Base-by-base conservation (phyloP, 495 filamentous ascomycete genomes). In the Glarea lozoyensis region DNA sequence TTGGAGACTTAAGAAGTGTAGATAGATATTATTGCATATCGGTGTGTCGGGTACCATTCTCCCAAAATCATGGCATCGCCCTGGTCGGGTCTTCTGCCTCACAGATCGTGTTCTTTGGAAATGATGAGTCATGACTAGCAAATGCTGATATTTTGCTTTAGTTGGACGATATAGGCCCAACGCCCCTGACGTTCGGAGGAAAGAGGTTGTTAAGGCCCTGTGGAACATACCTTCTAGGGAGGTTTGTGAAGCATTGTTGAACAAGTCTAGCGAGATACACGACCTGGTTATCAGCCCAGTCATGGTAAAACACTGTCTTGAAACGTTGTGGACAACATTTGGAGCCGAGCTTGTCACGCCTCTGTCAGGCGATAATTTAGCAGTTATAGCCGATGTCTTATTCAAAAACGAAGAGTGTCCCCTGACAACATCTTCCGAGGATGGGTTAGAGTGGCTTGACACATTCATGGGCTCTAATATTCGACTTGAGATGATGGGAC, bases 341-440 rank as follows among this genome's bases (percentile, higher is more conserved):
- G 46, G 45, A 22, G 11, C 19, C 11, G 31, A 50, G 19, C 36
- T 56, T 10, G 20, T 43, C 32, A 39, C 18, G 12, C 53, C 53
- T 6, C 45, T 43, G 1, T 40, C 40, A 3, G 21, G 29, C 17
- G 41, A 50, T 13, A 24, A 17, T n/a, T 31, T 56, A 16, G 30
- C 30, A 18, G 69, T 73, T 11, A 78, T 80, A 59, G 77, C 78
- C 40, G 81, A 84, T 61, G 74, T 80, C 54, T 82, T 86, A 63
- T 67, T 66, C 58, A 77, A 77, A 63, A 85, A 85, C 52, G 81
- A 84, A 63, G 78, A 78, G 39, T 78, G 81, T 54, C 65, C 50
- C 23, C 25, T 56, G 15, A 37, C 44, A 10, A 27, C 50, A 18
- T 18, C 38, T 23, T 50, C 54, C 15, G 50, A 53, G 27, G 42